Base-by-base conservation (phyloP, 768 basidiomycete species). In the Clavaria fumosa region DNA sequence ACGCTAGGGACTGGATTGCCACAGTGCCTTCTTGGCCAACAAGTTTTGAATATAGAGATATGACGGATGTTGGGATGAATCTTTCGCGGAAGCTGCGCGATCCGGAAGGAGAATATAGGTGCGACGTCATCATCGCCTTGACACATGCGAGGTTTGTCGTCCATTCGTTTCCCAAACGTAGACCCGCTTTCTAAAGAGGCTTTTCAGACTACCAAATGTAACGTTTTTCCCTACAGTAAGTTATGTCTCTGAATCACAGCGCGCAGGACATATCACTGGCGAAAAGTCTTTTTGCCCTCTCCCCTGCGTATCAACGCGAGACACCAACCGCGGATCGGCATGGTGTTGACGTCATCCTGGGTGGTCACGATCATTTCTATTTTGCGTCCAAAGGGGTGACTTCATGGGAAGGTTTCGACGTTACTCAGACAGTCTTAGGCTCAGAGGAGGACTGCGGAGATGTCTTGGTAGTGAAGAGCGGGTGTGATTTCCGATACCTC, bases 331-430 rank as follows among this genome's bases (percentile, higher is more conserved):
- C 58, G 14, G 53, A 56, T 30, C 51, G 61, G 32, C 86, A 93
- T 44, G 89, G 89, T 4, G 78, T 78, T 2, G 89, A 91, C 50
- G 56, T 90, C 18, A 55, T 91, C 27, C 67, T 91, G 2, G 89
- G 89, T 3, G 89, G 89, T 2, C 89, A 93, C 48, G 89, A 93
- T 50, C 89, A 93, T 44, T 59, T 80, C 3, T 86, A 84, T 57
- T 86, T 70, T 50, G 66, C 71, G 28, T 72, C 77, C 23, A 71
- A 66, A 45, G 84, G 80, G 7, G 67, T 73, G 11, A 64, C 60
- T 27, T 52, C 59, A 4, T 86, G 82, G 82, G 70, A 79, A 19
- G 67, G 64, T 37, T 78, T 74, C 42, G 70, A 85, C 44, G 50
- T 63, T 14, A 57, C 53, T 3, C 46, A 64, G 31, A 52, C 60